Base-by-base conservation (phyloP, 2,329 filamentous ascomycete genomes). In the Sclerotinia minor region DNA sequence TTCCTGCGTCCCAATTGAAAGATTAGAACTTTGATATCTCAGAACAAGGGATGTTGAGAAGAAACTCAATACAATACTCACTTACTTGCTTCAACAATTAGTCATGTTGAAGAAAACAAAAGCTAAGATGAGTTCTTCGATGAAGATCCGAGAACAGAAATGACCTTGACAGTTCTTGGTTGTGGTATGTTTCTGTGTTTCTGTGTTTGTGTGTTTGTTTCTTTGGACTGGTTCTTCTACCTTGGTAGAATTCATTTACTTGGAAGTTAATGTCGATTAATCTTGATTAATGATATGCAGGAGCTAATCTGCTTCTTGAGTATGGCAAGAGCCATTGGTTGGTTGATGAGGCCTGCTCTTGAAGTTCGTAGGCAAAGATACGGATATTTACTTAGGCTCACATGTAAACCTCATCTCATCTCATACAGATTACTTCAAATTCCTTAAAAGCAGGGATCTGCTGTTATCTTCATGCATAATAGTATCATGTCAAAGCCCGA, bases 81-180 rank as follows among this genome's bases (percentile, higher is more conserved):
- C 21, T 19, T 41, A 21, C 15, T 17, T 15, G 11, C 15, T 26
- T 26, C 26, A 15, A 50, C 9, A 4, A n/a, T 2, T 41, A 9
- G 2, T 38, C 15, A 6, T 8, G 38, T 11, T 5, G 2, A 26
- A 38, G 4, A 38, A 50, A 6, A 3, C 17, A 19, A 26, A 13
- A 26, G 5, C 11, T 26, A 50, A 5, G 17, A 52, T 41, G 53
- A 59, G 13, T 26, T 26, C 32, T 60, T 50, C 19, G 47, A 26
- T 21, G 32, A 32, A 52, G n/a, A 35, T 21, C 4, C 35, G 32
- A 54, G 69, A 47, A 69, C 65, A 32, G 82, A 83, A 73, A 84
- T 93, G 72, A 94, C 91, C 72, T 84, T 96, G 81, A 87, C 92
- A 70, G 87, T 95, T 70, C 83, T 96, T 68, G 92, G 92, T 75